Evolutionary conservation across 345 rosid species (phyloP), one percentile per base, ranked within the genome.

Genomic region (Citrus glauca): DNA sequence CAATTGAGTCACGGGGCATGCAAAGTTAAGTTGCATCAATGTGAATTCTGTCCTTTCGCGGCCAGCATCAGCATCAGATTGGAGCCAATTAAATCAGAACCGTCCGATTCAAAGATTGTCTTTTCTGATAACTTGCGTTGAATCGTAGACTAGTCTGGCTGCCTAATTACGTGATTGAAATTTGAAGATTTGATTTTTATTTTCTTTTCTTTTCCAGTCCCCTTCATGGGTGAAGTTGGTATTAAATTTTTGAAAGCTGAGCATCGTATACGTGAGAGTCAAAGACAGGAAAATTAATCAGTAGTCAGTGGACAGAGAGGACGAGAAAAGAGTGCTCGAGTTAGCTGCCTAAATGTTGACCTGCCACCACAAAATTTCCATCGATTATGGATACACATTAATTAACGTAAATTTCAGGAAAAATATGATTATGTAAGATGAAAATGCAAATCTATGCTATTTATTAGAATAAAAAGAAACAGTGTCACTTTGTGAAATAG

Each of bases 331-430:
- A 73, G 74, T 66, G 75, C 53, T 4, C 1, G 28, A 69, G 63
- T 81, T 62, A 78, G 75, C 72, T 56, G 79, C 86, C 84, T 62
- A 76, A 69, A 74, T 80, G 9, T 77, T 84, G 87, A 84, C 87
- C 57, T 65, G 22, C 24, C 62, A 62, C 81, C 84, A 35, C 50
- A 57, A 82, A 74, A 24, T 17, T 53, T 32, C 19, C 14, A 11
- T 35, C 48, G 19, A 70, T 56, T 60, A 71, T 70, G 60, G 48
- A 33, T 8, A 32, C 20, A 16, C 5, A 64, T 7, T 19, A 20
- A 8, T n/a, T 57, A 57, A 57, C 62, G 10, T 8, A 20, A 32
- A 25, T 65, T 65, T 33, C 69, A 65, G 69, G 30, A 14, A 63
- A 63, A 2, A 10, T 13, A 62, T 62, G 66, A 27, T 62, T 62